Evolutionary conservation across 2,329 filamentous ascomycete genomes (phyloP), one percentile per base, ranked within the genome.

Genomic region (Aspergillus tanneri): DNA sequence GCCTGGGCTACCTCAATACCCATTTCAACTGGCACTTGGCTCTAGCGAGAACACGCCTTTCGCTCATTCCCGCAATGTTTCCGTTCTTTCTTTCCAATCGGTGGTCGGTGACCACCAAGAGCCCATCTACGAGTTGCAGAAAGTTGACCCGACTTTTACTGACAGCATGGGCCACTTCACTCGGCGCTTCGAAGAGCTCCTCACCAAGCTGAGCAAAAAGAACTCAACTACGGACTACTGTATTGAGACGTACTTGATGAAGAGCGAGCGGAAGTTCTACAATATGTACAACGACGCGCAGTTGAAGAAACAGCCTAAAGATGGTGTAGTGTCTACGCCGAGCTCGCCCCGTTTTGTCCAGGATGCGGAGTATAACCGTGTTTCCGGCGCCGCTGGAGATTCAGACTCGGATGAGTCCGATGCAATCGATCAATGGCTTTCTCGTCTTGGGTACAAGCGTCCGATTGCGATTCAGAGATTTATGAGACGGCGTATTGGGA

Each of bases 201-300:
- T 86, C 2, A 76, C 80, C 24, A 64, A 67, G 2, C 69, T 86
- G n/a, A 78, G 71, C 36, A 81, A 77, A 8, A 73, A 76, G 52
- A 84, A 79, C 50, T 85, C 82, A 0, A 76, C 80, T 50, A 75
- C 70, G 1, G 71, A 78, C 23, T 69, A 85, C 8, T 86, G 83
- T 59, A 84, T 86, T 47, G 84, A 86, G 56, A 76, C 82, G 32
- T 86, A 80, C 61, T 69, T 87, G 10, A 76, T 79, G 51, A 81
- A 81, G 60, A 83, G 80, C 19, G 83, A 87, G 65, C 85, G 85
- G 71, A 76, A 82, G 53, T 87, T 83, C 83, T 86, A 83, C 58
- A 72, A 75, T 46, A 70, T 75, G 24, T 79, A 83, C 61, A 73
- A 81, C 42, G 73, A 81, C 51, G 81, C 79, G 36, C 68, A 21